phyloP scores from a whole-genome alignment of 306 rosid genomes.

The Gastrolobium bilobum region DNA sequence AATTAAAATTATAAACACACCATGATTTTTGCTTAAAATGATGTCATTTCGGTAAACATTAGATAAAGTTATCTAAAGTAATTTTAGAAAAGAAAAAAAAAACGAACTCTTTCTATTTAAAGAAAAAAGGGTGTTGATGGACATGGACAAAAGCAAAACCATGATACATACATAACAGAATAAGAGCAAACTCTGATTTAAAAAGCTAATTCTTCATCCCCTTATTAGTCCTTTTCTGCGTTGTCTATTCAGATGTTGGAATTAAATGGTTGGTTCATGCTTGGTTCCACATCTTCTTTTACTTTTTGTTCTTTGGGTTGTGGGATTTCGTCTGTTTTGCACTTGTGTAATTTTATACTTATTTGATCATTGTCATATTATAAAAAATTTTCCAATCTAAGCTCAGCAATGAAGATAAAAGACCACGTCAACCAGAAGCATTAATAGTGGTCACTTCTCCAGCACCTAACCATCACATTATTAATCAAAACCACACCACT shows the following conservation, averaged over 20 bases:
- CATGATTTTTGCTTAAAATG: no score
- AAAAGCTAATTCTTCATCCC: neutral
- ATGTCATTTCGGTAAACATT: no score
- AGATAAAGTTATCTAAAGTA: no score
- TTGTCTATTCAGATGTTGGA: neutral
- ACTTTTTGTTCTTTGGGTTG: neutral
- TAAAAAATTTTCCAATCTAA: neutral
- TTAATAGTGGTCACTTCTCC: neutral
- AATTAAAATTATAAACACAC: no score
- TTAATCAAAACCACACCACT: neutral
- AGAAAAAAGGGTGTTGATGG: neutral
- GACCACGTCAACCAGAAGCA: neutral
- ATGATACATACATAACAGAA: neutral
- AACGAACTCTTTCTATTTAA: no score
- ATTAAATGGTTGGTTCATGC: conserved; percentile 29
- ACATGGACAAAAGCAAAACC: neutral
- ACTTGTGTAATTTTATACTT: neutral
- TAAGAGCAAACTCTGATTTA: neutral
- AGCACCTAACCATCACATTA: neutral
- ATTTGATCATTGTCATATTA: neutral
- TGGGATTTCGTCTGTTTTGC: conserved; percentile 1
- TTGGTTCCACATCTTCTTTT: conserved; percentile 23
- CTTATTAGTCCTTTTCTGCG: neutral
- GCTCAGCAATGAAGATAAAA: neutral
- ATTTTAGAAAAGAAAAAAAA: no score